Percentiles rank a stretch among this genome's conserved stretches.
Evolutionary conservation across 2,329 filamentous ascomycete genomes (phyloP).

Genomic region (Claviceps pusilla): DNA sequence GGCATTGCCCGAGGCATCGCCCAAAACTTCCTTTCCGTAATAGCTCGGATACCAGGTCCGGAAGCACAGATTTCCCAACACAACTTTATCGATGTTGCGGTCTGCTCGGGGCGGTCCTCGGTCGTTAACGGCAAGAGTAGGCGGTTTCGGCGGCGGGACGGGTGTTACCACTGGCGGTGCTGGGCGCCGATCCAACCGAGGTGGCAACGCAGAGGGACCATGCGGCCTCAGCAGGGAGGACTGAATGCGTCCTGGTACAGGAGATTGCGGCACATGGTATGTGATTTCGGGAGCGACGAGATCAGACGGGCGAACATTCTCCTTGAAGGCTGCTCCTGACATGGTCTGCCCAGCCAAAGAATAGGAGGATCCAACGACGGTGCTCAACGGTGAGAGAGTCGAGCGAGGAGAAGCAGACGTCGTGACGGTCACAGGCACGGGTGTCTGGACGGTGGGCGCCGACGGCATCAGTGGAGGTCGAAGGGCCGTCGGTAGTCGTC

Average conservation of each 20-base stretch:
- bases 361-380: not conserved
- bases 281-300: constrained; percentile 26
- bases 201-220: constrained; percentile 18
- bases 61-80: constrained; percentile 71
- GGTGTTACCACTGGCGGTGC: constrained; percentile 17
- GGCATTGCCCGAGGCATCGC: constrained; percentile 26
- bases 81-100: constrained; percentile 74
- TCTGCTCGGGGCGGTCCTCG: constrained; percentile 32
- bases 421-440: not conserved
- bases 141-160: constrained; percentile 22
- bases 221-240: constrained; percentile 21
- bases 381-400: not conserved
- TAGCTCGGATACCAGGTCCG: constrained; percentile 88
- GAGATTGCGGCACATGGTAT: constrained; percentile 24
- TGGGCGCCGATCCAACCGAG: constrained; percentile 15
- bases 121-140: constrained; percentile 12
- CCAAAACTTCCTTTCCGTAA: constrained; percentile 59
- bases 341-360: constrained; percentile 1
- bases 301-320: constrained; percentile 17
- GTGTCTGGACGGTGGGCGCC: not conserved
- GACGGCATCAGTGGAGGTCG: constrained; percentile 1
- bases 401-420: constrained; percentile 1
- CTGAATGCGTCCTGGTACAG: constrained; percentile 11
- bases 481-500: constrained; percentile 5
- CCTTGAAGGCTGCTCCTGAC: constrained; percentile 7